Evolutionary conservation across 441 rosid genomes (phyloP).

Genomic region (Capsella rubella): DNA sequence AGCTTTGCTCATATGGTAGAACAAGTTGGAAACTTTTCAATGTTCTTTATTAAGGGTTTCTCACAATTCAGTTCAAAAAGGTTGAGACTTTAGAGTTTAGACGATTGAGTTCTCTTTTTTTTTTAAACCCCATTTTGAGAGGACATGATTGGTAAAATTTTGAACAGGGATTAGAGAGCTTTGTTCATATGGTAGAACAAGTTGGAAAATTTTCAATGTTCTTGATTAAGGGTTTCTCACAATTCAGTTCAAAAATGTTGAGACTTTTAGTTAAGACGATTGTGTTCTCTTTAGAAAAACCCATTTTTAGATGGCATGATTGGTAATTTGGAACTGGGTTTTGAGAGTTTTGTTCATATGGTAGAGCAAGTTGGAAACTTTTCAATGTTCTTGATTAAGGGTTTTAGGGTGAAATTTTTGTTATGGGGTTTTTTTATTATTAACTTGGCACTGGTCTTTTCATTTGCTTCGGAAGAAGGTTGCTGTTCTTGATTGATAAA

Average conservation of each 20-base stretch:
- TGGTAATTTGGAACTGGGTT: slow-evolving; percentile 11
- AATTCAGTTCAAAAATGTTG: slow-evolving; percentile 19
- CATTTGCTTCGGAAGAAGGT: background rate
- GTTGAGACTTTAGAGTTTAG: slow-evolving; percentile 10
- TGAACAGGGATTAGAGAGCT: slow-evolving; percentile 7
- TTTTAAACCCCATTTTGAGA: background rate
- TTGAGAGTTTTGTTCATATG: background rate
- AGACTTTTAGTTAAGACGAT: slow-evolving; percentile 8
- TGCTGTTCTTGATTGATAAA: background rate
- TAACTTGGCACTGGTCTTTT: slow-evolving; percentile 16
- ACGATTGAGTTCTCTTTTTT: background rate
- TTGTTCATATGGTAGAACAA: too few relatives aligned
- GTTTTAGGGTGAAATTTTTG: slow-evolving; percentile 13
- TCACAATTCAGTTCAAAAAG: slow-evolving; percentile 17
- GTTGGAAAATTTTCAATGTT: too few relatives aligned
- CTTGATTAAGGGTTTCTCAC: background rate
- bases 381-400: slow-evolving; percentile 29
- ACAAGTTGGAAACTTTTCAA: too few relatives aligned
- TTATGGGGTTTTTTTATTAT: slow-evolving; percentile 8
- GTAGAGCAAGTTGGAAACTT: slow-evolving; percentile 2
- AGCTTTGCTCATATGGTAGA: too few relatives aligned
- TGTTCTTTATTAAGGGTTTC: background rate
- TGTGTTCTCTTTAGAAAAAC: background rate
- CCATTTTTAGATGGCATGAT: background rate
- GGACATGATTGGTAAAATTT: background rate